Percentiles rank a stretch among this genome's conserved stretches.
Conservation (phyloP, 2,329 filamentous ascomycete genomes). For the Akanthomyces muscarius region DNA sequence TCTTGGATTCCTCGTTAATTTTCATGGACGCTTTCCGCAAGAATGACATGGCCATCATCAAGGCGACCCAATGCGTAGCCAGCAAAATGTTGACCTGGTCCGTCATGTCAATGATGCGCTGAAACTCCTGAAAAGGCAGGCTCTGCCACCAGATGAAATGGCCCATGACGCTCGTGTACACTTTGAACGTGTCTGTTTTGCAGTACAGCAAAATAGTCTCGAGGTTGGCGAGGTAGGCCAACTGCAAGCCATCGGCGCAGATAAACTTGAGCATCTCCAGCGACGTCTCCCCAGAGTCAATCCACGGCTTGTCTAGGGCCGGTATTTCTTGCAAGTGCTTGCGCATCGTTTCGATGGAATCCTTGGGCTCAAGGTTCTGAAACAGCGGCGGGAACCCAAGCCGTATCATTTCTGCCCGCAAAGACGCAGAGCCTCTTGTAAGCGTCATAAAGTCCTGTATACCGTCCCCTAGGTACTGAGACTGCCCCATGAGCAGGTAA, state of each 20-base stretch:
- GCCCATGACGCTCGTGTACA: slow-evolving; percentile 3
- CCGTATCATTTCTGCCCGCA: slow-evolving; percentile 4
- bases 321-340: background rate
- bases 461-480: slow-evolving; percentile 6
- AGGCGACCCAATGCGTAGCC: slow-evolving; percentile 2
- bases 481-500: slow-evolving; percentile 11
- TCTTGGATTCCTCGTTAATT: slow-evolving; percentile 2
- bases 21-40: background rate
- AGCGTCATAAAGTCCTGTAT: slow-evolving; percentile 11
- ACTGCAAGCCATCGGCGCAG: background rate
- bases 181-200: slow-evolving; percentile 2
- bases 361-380: slow-evolving; percentile 5
- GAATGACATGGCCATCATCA: slow-evolving; percentile 11
- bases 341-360: slow-evolving; percentile 11
- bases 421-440: background rate
- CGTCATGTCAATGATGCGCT: slow-evolving; percentile 6
- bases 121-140: background rate
- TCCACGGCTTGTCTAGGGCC: background rate
- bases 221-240: slow-evolving; percentile 1
- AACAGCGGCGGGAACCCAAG: slow-evolving; percentile 5
- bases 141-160: slow-evolving; percentile 6
- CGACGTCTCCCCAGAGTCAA: background rate
- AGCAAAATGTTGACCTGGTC: slow-evolving; percentile 1
- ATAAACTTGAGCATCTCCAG: background rate
- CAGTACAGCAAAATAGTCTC: background rate